Conservation (phyloP, 441 rosid species). For the Metrosideros polymorpha region DNA sequence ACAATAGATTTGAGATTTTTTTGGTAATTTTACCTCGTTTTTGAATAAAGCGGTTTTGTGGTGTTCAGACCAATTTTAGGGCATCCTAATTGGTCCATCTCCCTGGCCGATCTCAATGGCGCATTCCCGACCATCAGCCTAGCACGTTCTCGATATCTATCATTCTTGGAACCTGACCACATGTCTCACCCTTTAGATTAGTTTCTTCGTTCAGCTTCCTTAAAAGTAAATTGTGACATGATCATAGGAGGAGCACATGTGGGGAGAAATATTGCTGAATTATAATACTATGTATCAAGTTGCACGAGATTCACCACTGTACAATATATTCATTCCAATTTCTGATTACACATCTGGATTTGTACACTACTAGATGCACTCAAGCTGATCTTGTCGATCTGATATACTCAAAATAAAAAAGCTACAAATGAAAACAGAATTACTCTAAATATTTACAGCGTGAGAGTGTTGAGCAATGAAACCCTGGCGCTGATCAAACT, state of each 20-base stretch:
- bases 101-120: background rate
- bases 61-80: background rate
- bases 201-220: background rate
- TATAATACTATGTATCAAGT: too few relatives aligned
- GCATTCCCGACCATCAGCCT: background rate
- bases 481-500: conserved; percentile 46
- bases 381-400: background rate
- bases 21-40: too few relatives aligned
- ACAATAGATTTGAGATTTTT: too few relatives aligned
- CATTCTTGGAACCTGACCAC: background rate
- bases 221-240: background rate
- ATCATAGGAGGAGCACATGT: background rate
- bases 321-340: background rate
- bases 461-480: conserved; percentile 43
- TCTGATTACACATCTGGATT: background rate
- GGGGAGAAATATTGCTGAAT: background rate
- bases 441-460: conserved; percentile 1
- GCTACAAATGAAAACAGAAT: background rate
- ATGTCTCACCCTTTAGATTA: background rate
- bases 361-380: background rate
- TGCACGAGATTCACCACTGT: background rate
- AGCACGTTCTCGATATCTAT: background rate
- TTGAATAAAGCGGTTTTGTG: background rate
- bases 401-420: background rate
- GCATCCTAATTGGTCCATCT: background rate